These are phyloP conservation scores for Platanus orientalis DNA, from an alignment of 164 flowering plant genomes.

Conservation along the genomic window DNA sequence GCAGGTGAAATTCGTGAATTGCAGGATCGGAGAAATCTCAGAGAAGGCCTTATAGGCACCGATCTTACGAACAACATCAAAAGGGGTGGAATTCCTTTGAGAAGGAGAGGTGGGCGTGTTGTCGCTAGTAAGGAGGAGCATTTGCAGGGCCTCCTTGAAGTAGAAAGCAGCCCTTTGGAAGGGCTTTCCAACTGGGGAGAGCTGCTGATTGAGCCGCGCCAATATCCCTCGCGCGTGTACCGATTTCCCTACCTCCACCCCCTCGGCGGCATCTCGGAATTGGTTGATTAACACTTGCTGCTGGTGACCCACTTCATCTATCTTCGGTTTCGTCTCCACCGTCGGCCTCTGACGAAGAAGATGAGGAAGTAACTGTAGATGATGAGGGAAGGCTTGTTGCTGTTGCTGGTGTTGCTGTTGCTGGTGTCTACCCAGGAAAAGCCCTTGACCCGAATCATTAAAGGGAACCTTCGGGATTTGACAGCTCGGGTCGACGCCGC, in stretches of 20 bases:
- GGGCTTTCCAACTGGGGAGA: slow-evolving; percentile 78
- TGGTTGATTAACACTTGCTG: slow-evolving; percentile 58
- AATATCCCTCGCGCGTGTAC: slow-evolving; percentile 99
- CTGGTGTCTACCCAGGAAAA: slow-evolving; percentile 26
- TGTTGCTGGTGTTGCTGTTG: slow-evolving; percentile 29
- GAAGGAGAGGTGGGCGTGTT: slow-evolving; percentile 26
- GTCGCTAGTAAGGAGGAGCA: slow-evolving; percentile 37
- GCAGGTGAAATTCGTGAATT: slow-evolving; percentile 70
- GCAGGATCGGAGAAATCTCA: slow-evolving; percentile 66
- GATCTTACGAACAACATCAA: slow-evolving; percentile 54
- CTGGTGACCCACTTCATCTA: slow-evolving; percentile 33
- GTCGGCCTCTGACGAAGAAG: slow-evolving; percentile 35
- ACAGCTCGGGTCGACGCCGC: slow-evolving; percentile 18
- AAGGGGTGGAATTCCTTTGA: slow-evolving; percentile 27
- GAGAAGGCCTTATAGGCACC: slow-evolving; percentile 69
- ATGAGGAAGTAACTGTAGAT: slow-evolving; percentile 34
- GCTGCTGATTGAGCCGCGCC: slow-evolving; percentile 99
- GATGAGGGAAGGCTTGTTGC: slow-evolving; percentile 32
- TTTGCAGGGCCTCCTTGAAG: slow-evolving; percentile 71
- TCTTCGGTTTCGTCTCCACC: slow-evolving; percentile 32
- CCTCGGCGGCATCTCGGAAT: slow-evolving; percentile 80
- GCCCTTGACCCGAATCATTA: slow-evolving; percentile 45
- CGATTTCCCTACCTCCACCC: slow-evolving; percentile 72
- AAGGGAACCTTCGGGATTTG: slow-evolving; percentile 30
- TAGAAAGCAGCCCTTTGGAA: slow-evolving; percentile 75